phyloP scores from a whole-genome alignment of 129 eudicot species.

The Mikania micrantha region DNA sequence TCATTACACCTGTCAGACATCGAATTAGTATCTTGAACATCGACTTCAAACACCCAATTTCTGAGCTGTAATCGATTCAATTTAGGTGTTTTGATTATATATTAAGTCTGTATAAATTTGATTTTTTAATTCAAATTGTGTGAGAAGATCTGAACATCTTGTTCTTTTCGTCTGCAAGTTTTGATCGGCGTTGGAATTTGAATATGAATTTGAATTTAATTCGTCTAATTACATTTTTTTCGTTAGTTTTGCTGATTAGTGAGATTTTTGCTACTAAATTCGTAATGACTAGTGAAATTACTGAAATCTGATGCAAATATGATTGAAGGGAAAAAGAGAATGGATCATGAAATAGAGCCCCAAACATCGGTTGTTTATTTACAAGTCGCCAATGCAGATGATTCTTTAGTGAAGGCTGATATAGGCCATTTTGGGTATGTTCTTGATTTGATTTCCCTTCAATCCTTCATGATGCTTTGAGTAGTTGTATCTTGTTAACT shows the following conservation, averaged over 20 bases:
- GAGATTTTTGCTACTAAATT: neutral
- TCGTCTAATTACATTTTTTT: neutral
- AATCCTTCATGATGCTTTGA: constrained; percentile 1
- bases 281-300: neutral
- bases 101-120: too few species aligned
- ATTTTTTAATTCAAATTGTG: too few species aligned
- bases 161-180: neutral
- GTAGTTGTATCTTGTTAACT: neutral
- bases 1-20: neutral
- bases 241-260: neutral
- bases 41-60: constrained; percentile 3
- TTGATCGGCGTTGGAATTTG: neutral
- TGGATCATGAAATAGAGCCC: constrained; percentile 13
- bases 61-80: constrained; percentile 6
- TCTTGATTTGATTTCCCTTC: constrained; percentile 6
- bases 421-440: constrained; percentile 33
- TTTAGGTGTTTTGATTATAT: neutral
- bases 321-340: constrained; percentile 7
- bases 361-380: constrained; percentile 10
- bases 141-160: neutral
- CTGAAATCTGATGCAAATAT: constrained; percentile 3
- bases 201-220: too few species aligned
- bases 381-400: constrained; percentile 10
- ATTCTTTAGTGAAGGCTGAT: constrained; percentile 19
- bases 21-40: neutral